Evolutionary conservation across 1,284 basidiomycete species (phyloP), one percentile per base, ranked within the genome.

Genomic region (Cutaneotrichosporon sp.): DNA sequence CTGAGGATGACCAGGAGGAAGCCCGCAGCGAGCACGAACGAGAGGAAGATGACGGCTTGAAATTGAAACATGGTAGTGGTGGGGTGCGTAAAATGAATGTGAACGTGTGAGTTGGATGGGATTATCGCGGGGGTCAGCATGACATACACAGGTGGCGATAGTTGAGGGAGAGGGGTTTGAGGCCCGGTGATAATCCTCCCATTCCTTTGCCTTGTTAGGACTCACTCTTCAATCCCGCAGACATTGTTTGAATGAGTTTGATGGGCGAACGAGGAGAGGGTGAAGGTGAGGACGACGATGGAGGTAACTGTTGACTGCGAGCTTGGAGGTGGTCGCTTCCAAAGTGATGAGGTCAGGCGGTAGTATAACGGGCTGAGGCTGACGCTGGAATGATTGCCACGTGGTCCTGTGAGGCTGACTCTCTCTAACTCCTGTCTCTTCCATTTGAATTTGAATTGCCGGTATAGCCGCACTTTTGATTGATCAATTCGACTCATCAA

Each of bases 1-100:
- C 92, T 95, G 34, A 99, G 89, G 80, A 99, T 99, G 77, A 99
- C 92, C 75, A 99, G 87, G 63, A 99, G 83, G 83, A 99, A 99
- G 31, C 97, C 97, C 34, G 97, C 86, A 14, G 97, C 97, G 50
- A 99, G 88, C 64, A 97, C 91, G 81, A 99, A 97, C 5, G 96
- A 94, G 60, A 97, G 87, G 65, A 96, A 85, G 72, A 97, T 93
- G 72, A 97, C 92, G 74, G 91, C 92, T 96, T 65, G 7, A 13
- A 42, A 31, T n/a, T 38, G 38, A 22, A 56, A 46, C 55, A 56
- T 56, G 22, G 9, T 32, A 9, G 13, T 49, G 8, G 62, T 50
- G 47, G 63, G 62, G 51, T 30, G 30, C 13, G 11, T 16, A 21
- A 32, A 16, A n/a, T 6, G 51, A 34, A 18, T 14, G 31, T n/a